phyloP scores from a whole-genome alignment of 2,329 filamentous ascomycete species.

The Furcasterigmium sp. region DNA sequence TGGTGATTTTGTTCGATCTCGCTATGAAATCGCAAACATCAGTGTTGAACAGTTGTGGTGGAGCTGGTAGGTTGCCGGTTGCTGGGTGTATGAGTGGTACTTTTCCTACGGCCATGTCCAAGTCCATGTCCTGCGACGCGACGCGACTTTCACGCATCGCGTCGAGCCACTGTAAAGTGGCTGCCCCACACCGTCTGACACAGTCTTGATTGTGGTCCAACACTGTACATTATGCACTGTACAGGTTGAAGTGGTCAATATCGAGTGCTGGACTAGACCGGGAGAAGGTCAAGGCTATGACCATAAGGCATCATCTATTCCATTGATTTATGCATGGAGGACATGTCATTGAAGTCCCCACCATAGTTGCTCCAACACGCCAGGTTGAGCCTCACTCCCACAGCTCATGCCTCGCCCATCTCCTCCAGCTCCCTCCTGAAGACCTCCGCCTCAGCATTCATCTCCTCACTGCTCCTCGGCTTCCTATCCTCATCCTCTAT shows the following conservation, averaged over 20 bases:
- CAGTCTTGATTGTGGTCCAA: neutral
- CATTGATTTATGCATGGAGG: too few species aligned
- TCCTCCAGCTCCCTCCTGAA: constrained; percentile 48
- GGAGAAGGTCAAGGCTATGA: too few species aligned
- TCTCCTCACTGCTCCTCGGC: constrained; percentile 66
- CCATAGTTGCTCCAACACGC: too few species aligned
- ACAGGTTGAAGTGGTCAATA: too few species aligned
- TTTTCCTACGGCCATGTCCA: too few species aligned
- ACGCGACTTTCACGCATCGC: constrained; percentile 6
- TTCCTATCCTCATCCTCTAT: constrained; percentile 67
- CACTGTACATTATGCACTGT: neutral
- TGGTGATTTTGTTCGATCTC: neutral
- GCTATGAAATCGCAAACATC: neutral
- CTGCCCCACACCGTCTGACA: neutral
- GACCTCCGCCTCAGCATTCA: constrained; percentile 71
- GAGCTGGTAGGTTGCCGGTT: neutral
- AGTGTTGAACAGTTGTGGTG: neutral
- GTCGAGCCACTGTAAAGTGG: neutral
- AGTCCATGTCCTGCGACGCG: constrained; percentile 7
- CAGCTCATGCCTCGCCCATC: constrained; percentile 23
- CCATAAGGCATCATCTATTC: too few species aligned
- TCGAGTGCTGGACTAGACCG: too few species aligned
- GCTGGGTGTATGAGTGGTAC: constrained; percentile 1
- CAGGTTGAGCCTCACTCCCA: neutral
- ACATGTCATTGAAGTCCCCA: too few species aligned